Conservation (phyloP, 1,284 basidiomycete genomes). For the Fomitopsis palustris region DNA sequence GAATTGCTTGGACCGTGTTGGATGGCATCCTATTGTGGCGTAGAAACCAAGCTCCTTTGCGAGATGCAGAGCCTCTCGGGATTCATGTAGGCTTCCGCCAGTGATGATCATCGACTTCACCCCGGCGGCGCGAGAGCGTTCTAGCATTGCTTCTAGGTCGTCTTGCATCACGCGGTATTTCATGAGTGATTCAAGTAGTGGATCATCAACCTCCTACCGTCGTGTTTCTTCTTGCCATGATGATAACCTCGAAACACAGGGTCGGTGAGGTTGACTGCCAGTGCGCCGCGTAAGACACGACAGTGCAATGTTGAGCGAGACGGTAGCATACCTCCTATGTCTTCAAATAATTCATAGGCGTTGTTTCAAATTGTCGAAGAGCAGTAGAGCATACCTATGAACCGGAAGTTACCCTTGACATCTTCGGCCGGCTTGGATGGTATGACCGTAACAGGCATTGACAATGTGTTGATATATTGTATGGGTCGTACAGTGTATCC, state of each 20-base stretch:
- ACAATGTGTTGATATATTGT: background rate
- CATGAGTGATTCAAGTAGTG: background rate
- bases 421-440: constrained; percentile 19
- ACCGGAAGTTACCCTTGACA: constrained; percentile 25
- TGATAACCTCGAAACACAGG: constrained; percentile 57
- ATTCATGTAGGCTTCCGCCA: constrained; percentile 73
- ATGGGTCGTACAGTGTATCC: background rate
- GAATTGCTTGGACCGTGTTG: constrained; percentile 80
- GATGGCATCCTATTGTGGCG: constrained; percentile 84
- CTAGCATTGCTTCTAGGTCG: constrained; percentile 64
- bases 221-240: constrained; percentile 50
- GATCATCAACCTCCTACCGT: constrained; percentile 39
- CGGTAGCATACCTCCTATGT: constrained; percentile 40
- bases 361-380: background rate
- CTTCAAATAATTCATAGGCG: constrained; percentile 19
- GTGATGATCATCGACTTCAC: constrained; percentile 82
- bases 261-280: constrained; percentile 62
- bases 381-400: constrained; percentile 32
- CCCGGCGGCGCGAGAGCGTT: constrained; percentile 60
- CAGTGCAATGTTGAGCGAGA: background rate
- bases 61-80: constrained; percentile 56
- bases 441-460: constrained; percentile 29
- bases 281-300: background rate
- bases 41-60: constrained; percentile 62
- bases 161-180: constrained; percentile 33